These are phyloP conservation scores for Cordyceps farinosa DNA, from an alignment of 2,329 filamentous ascomycete species.

Conservation along the genomic window DNA sequence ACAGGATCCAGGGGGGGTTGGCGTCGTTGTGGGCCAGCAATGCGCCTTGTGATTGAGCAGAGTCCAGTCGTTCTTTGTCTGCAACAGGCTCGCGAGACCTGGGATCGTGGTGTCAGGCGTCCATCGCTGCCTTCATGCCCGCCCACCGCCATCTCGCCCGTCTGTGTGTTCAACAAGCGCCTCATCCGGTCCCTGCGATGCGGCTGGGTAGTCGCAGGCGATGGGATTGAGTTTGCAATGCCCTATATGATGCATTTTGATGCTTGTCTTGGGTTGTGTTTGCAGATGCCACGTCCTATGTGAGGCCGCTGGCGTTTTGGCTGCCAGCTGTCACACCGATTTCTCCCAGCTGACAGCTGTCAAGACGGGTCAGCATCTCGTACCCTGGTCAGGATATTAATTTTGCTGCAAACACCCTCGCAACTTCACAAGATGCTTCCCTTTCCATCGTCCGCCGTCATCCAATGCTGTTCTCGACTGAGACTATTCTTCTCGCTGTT, in stretches of 20 bases:
- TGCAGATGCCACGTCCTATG: background rate
- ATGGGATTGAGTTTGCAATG: background rate
- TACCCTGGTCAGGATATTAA: background rate
- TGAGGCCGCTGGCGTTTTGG: background rate
- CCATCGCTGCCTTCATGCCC: too few relatives aligned
- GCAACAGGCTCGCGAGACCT: background rate
- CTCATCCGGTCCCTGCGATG: background rate
- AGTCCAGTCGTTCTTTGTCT: background rate
- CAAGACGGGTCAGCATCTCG: background rate
- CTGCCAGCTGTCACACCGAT: background rate
- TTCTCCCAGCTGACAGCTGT: background rate
- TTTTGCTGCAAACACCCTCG: background rate
- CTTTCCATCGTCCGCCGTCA: background rate
- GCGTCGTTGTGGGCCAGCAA: background rate
- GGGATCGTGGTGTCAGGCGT: background rate
- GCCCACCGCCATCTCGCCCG: background rate
- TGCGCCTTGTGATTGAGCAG: background rate
- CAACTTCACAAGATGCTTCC: background rate
- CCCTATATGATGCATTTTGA: background rate
- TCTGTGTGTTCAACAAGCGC: background rate
- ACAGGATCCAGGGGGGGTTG: conserved; percentile 4
- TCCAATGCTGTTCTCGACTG: background rate
- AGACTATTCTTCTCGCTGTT: background rate
- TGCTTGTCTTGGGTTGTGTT: background rate
- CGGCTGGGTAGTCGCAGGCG: background rate